These are phyloP conservation scores for Xerocomus potaroensis DNA, from an alignment of 768 basidiomycete genomes.

Conservation along the genomic window DNA sequence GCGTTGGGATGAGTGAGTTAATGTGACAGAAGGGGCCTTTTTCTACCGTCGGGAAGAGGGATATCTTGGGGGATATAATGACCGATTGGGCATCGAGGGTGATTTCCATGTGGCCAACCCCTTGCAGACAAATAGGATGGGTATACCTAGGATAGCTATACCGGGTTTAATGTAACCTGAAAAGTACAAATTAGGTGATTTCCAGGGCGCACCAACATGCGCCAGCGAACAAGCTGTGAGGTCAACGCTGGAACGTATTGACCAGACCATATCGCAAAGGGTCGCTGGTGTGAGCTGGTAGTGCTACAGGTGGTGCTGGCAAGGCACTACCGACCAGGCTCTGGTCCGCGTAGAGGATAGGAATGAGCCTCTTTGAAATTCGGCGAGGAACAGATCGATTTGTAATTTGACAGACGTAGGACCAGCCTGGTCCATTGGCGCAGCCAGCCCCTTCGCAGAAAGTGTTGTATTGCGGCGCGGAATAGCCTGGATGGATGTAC, in stretches of 20 bases:
- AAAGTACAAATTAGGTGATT: conserved; percentile 30
- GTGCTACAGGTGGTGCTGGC: not conserved
- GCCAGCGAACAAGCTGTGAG: conserved; percentile 8
- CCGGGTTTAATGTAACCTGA: conserved; percentile 30
- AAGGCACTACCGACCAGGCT: not conserved
- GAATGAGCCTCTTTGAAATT: not conserved
- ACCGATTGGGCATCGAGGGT: conserved; percentile 14
- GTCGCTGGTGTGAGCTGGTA: too few species aligned
- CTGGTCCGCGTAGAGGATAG: not conserved
- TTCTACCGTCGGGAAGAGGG: conserved; percentile 16
- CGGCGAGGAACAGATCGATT: not conserved
- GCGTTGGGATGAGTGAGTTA: not conserved
- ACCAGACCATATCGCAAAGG: conserved; percentile 24
- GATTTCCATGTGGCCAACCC: conserved; percentile 18
- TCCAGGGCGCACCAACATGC: conserved; percentile 21
- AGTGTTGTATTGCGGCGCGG: too few species aligned
- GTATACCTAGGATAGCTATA: conserved; percentile 19
- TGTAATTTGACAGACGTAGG: too few species aligned
- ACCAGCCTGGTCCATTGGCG: too few species aligned
- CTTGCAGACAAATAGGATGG: conserved; percentile 19
- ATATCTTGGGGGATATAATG: too few species aligned
- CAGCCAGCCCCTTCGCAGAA: too few species aligned
- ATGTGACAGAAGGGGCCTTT: conserved; percentile 7
- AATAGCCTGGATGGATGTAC: too few species aligned
- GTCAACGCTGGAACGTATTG: conserved; percentile 12